Evolutionary conservation across 768 basidiomycete species (phyloP).

Genomic region (Cystoderma amianthinum): DNA sequence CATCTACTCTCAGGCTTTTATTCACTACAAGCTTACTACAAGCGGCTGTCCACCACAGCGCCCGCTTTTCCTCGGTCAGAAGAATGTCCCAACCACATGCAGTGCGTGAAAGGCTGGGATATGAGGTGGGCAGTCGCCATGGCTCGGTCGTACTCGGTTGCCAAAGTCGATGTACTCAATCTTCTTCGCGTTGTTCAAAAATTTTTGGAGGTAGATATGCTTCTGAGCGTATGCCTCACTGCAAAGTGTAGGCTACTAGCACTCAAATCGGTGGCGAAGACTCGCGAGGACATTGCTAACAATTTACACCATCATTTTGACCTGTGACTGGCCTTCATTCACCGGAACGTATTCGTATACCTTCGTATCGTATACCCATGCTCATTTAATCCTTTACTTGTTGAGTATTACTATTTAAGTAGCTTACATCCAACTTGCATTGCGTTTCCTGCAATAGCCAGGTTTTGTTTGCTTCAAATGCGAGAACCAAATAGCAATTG

Average conservation of each 20-base stretch:
- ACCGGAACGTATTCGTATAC: too few species aligned
- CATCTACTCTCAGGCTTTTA: conserved; percentile 27
- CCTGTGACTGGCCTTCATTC: conserved; percentile 15
- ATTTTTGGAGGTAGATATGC: conserved; percentile 19
- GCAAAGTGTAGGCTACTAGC: conserved; percentile 27
- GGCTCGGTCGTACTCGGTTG: conserved; percentile 12
- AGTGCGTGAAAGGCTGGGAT: conserved; percentile 30
- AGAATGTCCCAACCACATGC: conserved; percentile 26
- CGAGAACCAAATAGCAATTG: too few species aligned
- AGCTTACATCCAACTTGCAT: too few species aligned
- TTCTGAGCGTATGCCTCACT: conserved; percentile 22
- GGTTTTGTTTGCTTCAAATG: too few species aligned
- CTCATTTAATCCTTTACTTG: too few species aligned
- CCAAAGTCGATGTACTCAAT: conserved; percentile 26
- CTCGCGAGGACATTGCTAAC: conserved; percentile 21
- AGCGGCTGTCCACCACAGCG: conserved; percentile 16
- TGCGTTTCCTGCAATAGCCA: too few species aligned
- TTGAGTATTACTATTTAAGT: too few species aligned
- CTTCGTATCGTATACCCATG: too few species aligned
- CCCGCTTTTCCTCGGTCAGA: conserved; percentile 21
- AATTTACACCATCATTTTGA: conserved; percentile 32
- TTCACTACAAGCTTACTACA: conserved; percentile 26
- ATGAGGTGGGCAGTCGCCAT: conserved; percentile 23
- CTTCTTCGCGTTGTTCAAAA: conserved; percentile 23
- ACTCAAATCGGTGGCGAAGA: conserved; percentile 21